Base-by-base conservation (phyloP, 1,139 yeast species). In the Suhomyces atakaporum region DNA sequence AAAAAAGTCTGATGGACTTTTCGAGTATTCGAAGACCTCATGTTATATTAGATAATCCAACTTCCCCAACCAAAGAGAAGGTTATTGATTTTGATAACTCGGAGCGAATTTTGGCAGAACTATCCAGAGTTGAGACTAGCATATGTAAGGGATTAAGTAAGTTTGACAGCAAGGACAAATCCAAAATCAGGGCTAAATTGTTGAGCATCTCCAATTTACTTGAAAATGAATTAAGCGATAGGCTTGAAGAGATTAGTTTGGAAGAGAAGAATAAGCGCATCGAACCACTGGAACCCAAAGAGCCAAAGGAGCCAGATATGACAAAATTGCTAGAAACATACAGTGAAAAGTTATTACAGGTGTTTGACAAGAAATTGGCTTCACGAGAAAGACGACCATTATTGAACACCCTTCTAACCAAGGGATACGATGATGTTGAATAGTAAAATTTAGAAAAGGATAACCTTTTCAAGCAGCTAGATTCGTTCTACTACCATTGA, bases 271-370 rank as follows among this genome's bases (percentile, higher is more conserved):
- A 7, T 11, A 20, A 24, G 12, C 7, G 15, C 4, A 21, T 19
- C 29, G 2, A 13, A 8, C 2, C 21, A 25, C 2, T 22, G 14
- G 27, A 13, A 24, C 5, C n/a, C n/a, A 24, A 12, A 4, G 15
- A 9, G 5, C 4, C 5, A n/a, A 15, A n/a, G 12, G 23, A 27
- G 15, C n/a, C 19, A 4, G 33, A 29, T 10, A 20, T 19, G 8
- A 40, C 38, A 11, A 38, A 44, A 19, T 12, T 64, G 5, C 49
- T 66, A 29, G 66, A 65, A 39, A 51, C 41, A 11, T 67, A 65
- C 40, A 66, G 73, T 42, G 59, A 64, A 7, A 49, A 51, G 43
- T 51, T 68, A 31, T 36, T 68, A 2, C 46, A 49, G 19, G 25
- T 63, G 24, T 41, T 63, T 20, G 53, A 54, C 32, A 32, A 39